These are phyloP conservation scores for Emergomyces pasteurianus DNA, from an alignment of 2,329 filamentous ascomycete genomes.

Conservation along the genomic window DNA sequence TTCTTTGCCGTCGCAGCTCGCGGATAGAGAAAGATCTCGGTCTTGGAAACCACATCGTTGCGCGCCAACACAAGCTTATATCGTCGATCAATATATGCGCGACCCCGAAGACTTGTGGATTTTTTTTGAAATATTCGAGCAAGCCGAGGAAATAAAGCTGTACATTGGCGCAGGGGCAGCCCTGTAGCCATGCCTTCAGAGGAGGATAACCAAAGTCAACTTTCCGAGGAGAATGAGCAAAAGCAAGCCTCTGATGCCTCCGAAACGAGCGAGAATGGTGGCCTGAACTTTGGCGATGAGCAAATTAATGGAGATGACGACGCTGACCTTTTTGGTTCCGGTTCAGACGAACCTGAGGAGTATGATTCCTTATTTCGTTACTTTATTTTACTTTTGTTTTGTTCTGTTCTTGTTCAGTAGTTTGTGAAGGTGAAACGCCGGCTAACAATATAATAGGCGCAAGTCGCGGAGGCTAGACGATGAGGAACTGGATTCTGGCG, in stretches of 20 bases:
- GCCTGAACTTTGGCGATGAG: conserved; percentile 16
- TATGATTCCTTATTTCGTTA: conserved; percentile 14
- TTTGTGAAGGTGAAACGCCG: background rate
- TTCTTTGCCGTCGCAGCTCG: background rate
- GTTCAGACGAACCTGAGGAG: conserved; percentile 31
- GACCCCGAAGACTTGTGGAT: background rate
- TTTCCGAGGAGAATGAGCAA: background rate
- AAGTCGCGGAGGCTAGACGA: conserved; percentile 43
- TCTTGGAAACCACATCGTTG: background rate
- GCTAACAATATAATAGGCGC: conserved; percentile 14
- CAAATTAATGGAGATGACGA: conserved; percentile 26
- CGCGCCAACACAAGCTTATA: background rate
- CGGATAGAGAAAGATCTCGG: background rate
- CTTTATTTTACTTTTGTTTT: too few species aligned
- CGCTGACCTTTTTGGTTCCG: conserved; percentile 37
- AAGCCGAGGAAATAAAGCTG: background rate
- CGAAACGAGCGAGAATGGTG: conserved; percentile 6
- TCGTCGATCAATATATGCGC: background rate
- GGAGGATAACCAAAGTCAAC: conserved; percentile 2
- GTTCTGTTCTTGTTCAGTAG: background rate
- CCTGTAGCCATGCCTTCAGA: conserved; percentile 7
- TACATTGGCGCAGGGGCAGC: background rate
- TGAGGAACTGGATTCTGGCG: conserved; percentile 51
- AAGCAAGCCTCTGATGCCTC: conserved; percentile 4
- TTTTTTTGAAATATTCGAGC: background rate